Conservation (phyloP, 2,329 filamentous ascomycete species). For the Ophiostoma sp. region DNA sequence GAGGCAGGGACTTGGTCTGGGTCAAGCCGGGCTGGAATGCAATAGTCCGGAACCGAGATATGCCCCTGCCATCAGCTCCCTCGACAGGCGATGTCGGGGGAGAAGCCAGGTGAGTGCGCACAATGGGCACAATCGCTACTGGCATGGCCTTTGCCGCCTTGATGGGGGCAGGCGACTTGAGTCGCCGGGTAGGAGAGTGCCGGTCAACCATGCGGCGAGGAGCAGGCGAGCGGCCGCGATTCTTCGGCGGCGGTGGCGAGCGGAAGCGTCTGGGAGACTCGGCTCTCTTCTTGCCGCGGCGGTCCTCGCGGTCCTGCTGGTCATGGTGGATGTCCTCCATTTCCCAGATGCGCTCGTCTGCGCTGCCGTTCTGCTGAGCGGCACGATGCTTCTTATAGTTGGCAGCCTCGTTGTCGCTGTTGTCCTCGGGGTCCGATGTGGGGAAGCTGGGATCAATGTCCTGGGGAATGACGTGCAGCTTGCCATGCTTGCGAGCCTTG, state of each 20-base stretch:
- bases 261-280: slow-evolving; percentile 58
- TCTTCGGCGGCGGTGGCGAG: slow-evolving; percentile 51
- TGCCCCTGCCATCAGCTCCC: slow-evolving; percentile 38
- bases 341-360: slow-evolving; percentile 61
- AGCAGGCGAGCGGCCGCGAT: slow-evolving; percentile 50
- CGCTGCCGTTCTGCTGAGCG: slow-evolving; percentile 43
- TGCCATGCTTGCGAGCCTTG: slow-evolving; percentile 73
- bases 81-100: slow-evolving; percentile 42
- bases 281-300: slow-evolving; percentile 47
- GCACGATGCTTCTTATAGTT: slow-evolving; percentile 18
- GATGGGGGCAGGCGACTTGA: slow-evolving; percentile 61
- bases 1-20: slow-evolving; percentile 81
- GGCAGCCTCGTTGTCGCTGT: slow-evolving; percentile 64
- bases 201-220: slow-evolving; percentile 57
- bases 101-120: slow-evolving; percentile 36
- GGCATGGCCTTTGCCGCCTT: slow-evolving; percentile 7
- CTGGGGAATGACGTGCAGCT: slow-evolving; percentile 80
- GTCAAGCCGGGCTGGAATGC: slow-evolving; percentile 60
- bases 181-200: slow-evolving; percentile 60
- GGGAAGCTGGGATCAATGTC: slow-evolving; percentile 98
- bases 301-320: slow-evolving; percentile 46
- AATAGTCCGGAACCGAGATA: slow-evolving; percentile 40
- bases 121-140: slow-evolving; percentile 28
- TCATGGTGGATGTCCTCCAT: slow-evolving; percentile 62
- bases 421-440: slow-evolving; percentile 83